Evolutionary conservation across 805 yeast genomes (phyloP), one percentile per base, ranked within the genome.

Genomic region (Brettanomyces bruxellensis): DNA sequence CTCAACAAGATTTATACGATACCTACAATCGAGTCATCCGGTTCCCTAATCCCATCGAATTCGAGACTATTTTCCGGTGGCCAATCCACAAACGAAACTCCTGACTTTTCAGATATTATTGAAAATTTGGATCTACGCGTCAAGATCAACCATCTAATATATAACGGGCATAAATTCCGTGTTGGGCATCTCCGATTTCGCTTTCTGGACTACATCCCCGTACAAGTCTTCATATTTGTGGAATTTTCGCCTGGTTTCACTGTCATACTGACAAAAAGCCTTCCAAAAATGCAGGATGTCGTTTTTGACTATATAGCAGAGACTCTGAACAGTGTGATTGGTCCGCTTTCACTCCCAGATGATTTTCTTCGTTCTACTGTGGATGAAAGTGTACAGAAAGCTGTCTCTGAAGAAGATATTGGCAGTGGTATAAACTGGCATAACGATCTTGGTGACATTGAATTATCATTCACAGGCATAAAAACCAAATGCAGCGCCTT

Each of bases 111-210:
- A 24, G 60, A 55, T 5, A 50, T 62, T 9, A 40, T 52, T 13
- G 47, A 48, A 22, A 41, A 52, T 35, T 34, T 63, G 13, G 56
- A 56, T 38, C 46, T 59, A 11, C 54, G 51, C 44, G 50, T 55
- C n/a, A 59, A 58, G 41, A 59, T 57, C 22, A 49, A 50, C 38
- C 53, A 54, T 11, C 24, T 55, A 7, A 48, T 48, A 11, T 48
- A 36, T 18, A 36, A 41, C 1, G 44, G 35, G 1, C 41, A 41
- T n/a, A 36, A 41, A 5, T 30, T 55, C 23, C 46, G 45, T 24
- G 50, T 58, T 12, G 66, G 67, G 0, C 60, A 59, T 46, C 55
- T 63, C 37, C 51, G 66, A 45, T 62, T 55, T 51, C 57, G 57
- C 42, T 45, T 60, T 34, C 53, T 58, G 18, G 54, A 52, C 14